A percentile compares a stretch with the other conserved stretches of the same genome.
These are phyloP conservation scores for Baorangia bicolor DNA, from an alignment of 768 basidiomycete species.

Conservation along the genomic window DNA sequence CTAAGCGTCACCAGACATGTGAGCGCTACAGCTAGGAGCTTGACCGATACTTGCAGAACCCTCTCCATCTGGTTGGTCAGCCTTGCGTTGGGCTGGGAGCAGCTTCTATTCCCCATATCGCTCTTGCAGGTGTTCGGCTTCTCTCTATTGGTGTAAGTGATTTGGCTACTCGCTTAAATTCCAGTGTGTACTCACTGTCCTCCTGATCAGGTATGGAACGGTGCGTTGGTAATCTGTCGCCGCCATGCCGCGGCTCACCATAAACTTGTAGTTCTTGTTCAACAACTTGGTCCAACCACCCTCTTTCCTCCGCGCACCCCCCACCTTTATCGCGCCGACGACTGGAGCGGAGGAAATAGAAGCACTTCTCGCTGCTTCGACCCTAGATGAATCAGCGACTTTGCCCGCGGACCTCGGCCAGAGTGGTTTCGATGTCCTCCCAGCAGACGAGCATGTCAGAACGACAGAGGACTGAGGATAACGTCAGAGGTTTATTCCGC, in stretches of 20 bases:
- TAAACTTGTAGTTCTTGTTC: constrained; percentile 69
- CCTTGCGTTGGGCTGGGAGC: constrained; percentile 88
- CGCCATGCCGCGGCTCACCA: constrained; percentile 6
- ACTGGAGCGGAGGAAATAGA: constrained; percentile 58
- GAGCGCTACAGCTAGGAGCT: constrained; percentile 86
- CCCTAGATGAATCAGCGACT: constrained; percentile 77
- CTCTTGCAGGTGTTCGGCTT: constrained; percentile 84
- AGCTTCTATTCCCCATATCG: constrained; percentile 76
- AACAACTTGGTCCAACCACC: constrained; percentile 76
- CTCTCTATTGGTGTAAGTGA: constrained; percentile 80
- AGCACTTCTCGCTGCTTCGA: constrained; percentile 41
- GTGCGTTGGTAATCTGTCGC: constrained; percentile 39
- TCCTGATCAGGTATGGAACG: constrained; percentile 71
- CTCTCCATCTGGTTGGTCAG: constrained; percentile 95
- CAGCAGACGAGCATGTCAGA: constrained; percentile 40
- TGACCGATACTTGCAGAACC: constrained; percentile 95
- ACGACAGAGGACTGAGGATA: constrained; percentile 12
- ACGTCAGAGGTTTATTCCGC: neutral
- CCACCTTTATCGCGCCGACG: constrained; percentile 29
- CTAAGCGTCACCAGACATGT: constrained; percentile 91
- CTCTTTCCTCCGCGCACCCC: constrained; percentile 52
- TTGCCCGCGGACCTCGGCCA: constrained; percentile 81
- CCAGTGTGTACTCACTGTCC: constrained; percentile 9
- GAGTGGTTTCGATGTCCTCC: constrained; percentile 81
- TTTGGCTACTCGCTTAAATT: constrained; percentile 9